phyloP scores from a whole-genome alignment of 306 rosid genomes.

The Erythrophleum fordii region DNA sequence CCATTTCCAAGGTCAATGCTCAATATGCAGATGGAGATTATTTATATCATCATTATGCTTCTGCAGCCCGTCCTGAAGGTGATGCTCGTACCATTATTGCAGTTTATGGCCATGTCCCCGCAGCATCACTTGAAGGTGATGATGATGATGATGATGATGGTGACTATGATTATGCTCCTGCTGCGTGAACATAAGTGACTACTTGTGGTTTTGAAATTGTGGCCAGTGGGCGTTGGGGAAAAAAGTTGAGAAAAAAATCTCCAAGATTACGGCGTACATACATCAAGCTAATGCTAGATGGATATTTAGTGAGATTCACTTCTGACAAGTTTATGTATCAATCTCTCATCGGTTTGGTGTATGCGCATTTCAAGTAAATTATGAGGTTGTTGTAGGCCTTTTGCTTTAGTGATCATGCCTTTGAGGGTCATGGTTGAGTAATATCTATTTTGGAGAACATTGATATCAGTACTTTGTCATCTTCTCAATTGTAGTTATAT shows the following conservation, averaged over 20 bases:
- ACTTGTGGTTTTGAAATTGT: not conserved
- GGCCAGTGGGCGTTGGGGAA: not conserved
- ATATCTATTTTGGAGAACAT: not conserved
- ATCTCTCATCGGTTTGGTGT: too few species aligned
- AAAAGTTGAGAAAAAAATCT: too few species aligned
- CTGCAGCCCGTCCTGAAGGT: not conserved
- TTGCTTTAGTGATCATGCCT: not conserved
- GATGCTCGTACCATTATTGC: constrained; percentile 18
- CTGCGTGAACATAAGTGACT: not conserved
- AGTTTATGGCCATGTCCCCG: too few species aligned
- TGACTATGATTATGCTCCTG: constrained; percentile 49
- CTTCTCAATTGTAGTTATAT: too few species aligned
- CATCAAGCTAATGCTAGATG: too few species aligned
- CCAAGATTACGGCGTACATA: too few species aligned
- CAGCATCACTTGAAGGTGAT: constrained; percentile 36
- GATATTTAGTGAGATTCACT: too few species aligned
- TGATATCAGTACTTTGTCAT: not conserved
- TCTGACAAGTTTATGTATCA: too few species aligned
- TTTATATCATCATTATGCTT: not conserved
- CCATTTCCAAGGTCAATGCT: constrained; percentile 29
- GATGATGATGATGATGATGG: constrained; percentile 44
- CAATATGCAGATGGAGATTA: not conserved
- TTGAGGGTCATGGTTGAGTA: not conserved
- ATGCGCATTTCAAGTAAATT: too few species aligned
- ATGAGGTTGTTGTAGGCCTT: not conserved